Conservation (phyloP, 768 basidiomycete species). For the Ramaria sp. region DNA sequence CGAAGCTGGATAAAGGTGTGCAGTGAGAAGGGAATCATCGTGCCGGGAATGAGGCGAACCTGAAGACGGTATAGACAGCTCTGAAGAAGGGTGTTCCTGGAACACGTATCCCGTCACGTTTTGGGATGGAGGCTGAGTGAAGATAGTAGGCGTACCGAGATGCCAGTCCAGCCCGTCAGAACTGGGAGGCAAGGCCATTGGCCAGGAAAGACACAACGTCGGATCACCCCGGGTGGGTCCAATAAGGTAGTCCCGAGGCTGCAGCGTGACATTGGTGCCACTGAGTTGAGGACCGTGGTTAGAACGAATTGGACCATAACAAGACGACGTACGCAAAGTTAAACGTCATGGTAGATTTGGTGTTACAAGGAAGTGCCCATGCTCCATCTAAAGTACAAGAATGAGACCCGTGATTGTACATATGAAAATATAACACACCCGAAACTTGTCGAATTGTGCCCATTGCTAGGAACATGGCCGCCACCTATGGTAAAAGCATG, state of each 20-base stretch:
- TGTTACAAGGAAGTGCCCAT: slow-evolving; percentile 70
- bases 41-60: slow-evolving; percentile 26
- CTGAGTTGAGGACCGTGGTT: slow-evolving; percentile 19
- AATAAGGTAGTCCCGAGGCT: slow-evolving; percentile 70
- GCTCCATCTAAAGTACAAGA: slow-evolving; percentile 36
- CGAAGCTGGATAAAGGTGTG: slow-evolving; percentile 37
- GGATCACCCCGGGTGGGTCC: slow-evolving; percentile 58
- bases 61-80: slow-evolving; percentile 72
- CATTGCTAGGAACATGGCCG: not conserved
- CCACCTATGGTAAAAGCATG: not conserved
- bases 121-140: not conserved
- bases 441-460: slow-evolving; percentile 38
- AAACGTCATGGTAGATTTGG: slow-evolving; percentile 46
- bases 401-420: slow-evolving; percentile 25
- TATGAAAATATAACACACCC: slow-evolving; percentile 42
- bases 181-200: slow-evolving; percentile 51
- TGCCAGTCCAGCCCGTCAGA: slow-evolving; percentile 79
- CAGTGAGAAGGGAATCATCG: no score
- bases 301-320: not conserved
- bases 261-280: slow-evolving; percentile 43
- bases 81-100: slow-evolving; percentile 56
- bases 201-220: slow-evolving; percentile 66
- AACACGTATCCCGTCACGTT: not conserved
- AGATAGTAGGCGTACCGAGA: slow-evolving; percentile 38
- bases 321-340: slow-evolving; percentile 48